Base-by-base conservation (phyloP, 345 rosid species). In the Acer campestre region DNA sequence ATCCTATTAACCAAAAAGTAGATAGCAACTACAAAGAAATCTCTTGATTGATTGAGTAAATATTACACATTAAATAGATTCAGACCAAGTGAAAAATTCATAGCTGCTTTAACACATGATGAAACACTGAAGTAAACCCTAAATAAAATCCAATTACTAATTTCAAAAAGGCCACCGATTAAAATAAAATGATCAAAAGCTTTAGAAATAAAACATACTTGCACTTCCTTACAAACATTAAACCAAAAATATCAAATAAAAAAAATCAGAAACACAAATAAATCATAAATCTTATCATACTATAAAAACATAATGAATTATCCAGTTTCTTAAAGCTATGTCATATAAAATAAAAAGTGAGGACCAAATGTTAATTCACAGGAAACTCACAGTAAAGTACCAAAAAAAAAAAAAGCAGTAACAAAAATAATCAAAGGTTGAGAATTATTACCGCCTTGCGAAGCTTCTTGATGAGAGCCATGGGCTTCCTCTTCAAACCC, bases 391-490 rank as follows among this genome's bases (percentile, higher is more conserved):
- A 63, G 12, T 63, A 23, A 22, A 14, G 67, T 46, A n/a, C 20
- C 31, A 29, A 55, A 44, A 49, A 3, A 14, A 1, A 44, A 70
- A 22, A 11, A 67, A 9, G 6, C 13, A 2, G 16, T 6, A 23
- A 63, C 0, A 0, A 67, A 10, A 20, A 7, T 23, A 25, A 70
- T 29, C 7, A 31, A 29, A 11, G 12, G 16, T 4, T 6, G 16
- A 67, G 61, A 71, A 11, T 6, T 55, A 65, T 81, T 87, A 92
- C 97, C 89, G 97, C 97, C 75, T 89, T 88, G 64, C 95, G 91
- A 1, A 92, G 92, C 86, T 92, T 92, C 88, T 91, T 92, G 73
- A 92, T 88, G 75, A 92, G 70, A 79, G 97, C 97, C 97, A 92
- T 88, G 61, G 97, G 97, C 83, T 92, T 92, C 85, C 95, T 85